Base-by-base conservation (phyloP, 495 filamentous ascomycete genomes). In the Penicillium fimorum region DNA sequence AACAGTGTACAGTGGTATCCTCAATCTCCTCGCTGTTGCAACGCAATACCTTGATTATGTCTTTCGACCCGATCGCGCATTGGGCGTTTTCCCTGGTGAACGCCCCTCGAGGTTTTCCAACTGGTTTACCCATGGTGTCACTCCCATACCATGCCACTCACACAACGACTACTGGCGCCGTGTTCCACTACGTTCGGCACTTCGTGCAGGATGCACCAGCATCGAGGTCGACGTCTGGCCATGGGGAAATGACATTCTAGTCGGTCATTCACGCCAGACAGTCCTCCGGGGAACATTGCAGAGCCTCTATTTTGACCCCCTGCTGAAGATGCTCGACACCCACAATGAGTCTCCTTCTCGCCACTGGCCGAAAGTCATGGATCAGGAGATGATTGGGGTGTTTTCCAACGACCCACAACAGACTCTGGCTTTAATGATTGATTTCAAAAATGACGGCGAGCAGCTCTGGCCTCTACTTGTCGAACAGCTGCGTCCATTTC, bases 111-210 rank as follows among this genome's bases (percentile, higher is more conserved):
- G 49, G 8, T 53, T 57, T 29, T 49, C 64, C 11, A 32, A 58
- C 13, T 63, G 54, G 53, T 44, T 47, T 10, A 67, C 56, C 0
- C 53, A 58, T 27, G 62, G 53, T 46, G 47, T 61, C 5, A 49
- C 30, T 8, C 57, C 60, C 11, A 27, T 64, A 10, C 37, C 35
- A 18, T 62, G 59, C 24, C 48, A 62, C 64, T 90, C 86, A 0
- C 89, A 92, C 69, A 93, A 93, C 60, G 88, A 91, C 70, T 91
- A 91, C 68, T 90, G 67, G 63, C 83, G 87, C 3, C 76, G 73
- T n/a, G 76, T 66, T 11, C 53, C 57, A 25, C 48, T 87, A 7
- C 79, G 72, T 50, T 78, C 78, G 5, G 82, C 82, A 3, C 55
- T 88, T 29, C 69, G 51, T 3, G 61, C 72, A 20, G 76, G 75